Evolutionary conservation across 306 rosid genomes (phyloP).

Genomic region (Vigna reflexopilosa): DNA sequence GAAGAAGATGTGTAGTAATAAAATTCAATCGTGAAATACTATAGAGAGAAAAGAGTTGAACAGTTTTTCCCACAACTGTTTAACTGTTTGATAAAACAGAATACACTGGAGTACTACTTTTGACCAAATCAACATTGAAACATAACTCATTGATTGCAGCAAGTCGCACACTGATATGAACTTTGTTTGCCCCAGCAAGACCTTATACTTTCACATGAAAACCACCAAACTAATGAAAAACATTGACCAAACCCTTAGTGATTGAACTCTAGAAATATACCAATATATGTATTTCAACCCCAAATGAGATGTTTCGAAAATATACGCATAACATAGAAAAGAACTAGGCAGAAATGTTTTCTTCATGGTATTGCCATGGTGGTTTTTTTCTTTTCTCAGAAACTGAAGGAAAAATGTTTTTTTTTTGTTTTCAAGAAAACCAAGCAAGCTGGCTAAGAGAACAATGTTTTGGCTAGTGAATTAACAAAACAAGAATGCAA

Average conservation of each 20-base stretch:
- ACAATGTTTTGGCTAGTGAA: conserved; percentile 15
- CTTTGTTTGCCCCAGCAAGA: not conserved
- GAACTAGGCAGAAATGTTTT: not conserved
- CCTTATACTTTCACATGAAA: conserved; percentile 30
- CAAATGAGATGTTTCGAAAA: conserved; percentile 31
- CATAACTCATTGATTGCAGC: conserved; percentile 32
- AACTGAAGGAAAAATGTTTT: not conserved
- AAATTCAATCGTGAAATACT: conserved; percentile 21
- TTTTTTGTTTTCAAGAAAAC: not conserved
- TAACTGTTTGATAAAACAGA: conserved; percentile 26
- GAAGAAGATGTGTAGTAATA: not conserved
- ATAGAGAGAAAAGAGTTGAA: conserved; percentile 14
- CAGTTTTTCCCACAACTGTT: conserved; percentile 20
- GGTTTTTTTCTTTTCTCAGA: not conserved
- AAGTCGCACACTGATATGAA: conserved; percentile 33
- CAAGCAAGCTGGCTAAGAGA: conserved; percentile 12
- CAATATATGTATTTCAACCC: conserved; percentile 19
- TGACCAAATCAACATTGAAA: conserved; percentile 42
- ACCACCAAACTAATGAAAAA: conserved; percentile 35
- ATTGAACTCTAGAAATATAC: not conserved
- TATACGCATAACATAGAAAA: not conserved
- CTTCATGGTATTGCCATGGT: not conserved
- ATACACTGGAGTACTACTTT: conserved; percentile 24
- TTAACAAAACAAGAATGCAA: conserved; percentile 45
- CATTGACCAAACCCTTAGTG: conserved; percentile 22